Evolutionary conservation across 2,329 filamentous ascomycete genomes (phyloP).

Genomic region (Fusarium torreyae): DNA sequence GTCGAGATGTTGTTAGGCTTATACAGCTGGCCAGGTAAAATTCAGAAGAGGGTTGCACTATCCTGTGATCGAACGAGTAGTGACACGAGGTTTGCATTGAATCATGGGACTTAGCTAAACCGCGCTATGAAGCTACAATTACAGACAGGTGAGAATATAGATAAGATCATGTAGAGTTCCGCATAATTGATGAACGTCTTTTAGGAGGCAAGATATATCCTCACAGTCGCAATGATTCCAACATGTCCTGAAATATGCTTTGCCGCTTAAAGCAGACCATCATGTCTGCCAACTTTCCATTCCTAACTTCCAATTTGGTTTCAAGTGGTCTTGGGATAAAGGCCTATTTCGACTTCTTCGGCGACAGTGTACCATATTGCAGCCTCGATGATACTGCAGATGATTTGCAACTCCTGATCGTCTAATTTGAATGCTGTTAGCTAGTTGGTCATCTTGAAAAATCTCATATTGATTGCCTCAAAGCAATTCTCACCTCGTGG

Average conservation of each 20-base stretch:
- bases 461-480: slow-evolving; percentile 9
- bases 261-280: neutral
- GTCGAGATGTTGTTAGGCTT: no score
- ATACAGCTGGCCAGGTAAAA: no score
- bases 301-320: slow-evolving; percentile 6
- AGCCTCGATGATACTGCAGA: slow-evolving; percentile 80
- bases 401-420: slow-evolving; percentile 75
- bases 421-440: slow-evolving; percentile 55
- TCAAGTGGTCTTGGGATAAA: slow-evolving; percentile 30
- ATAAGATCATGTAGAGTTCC: no score
- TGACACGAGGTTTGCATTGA: no score
- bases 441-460: neutral
- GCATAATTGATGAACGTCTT: no score
- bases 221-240: slow-evolving; percentile 36
- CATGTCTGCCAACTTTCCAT: neutral
- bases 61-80: no score
- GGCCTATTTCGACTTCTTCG: slow-evolving; percentile 59
- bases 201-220: slow-evolving; percentile 43
- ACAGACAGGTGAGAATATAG: no score
- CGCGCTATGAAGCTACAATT: no score
- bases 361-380: slow-evolving; percentile 77
- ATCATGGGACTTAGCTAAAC: no score
- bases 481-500: slow-evolving; percentile 67
- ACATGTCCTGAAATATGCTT: slow-evolving; percentile 13
- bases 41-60: no score